Conservation (phyloP, 2,329 filamentous ascomycete species). For the Penicillium sp. region DNA sequence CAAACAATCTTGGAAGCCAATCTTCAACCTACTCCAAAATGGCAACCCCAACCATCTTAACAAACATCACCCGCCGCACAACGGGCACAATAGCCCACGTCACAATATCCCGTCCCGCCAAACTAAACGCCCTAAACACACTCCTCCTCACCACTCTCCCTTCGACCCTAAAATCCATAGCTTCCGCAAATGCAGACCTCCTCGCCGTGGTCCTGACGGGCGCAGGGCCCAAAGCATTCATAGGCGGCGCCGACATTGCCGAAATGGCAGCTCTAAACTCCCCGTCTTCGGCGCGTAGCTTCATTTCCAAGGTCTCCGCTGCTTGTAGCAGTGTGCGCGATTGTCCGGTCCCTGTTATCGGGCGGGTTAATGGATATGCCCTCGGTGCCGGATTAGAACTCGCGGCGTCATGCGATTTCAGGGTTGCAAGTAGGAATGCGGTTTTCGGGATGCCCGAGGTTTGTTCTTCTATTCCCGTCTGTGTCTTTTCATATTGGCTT, state of each 20-base stretch:
- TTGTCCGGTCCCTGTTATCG: conserved; percentile 40
- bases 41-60: conserved; percentile 9
- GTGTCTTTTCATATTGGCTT: background rate
- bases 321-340: conserved; percentile 36
- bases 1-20: background rate
- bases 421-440: conserved; percentile 32
- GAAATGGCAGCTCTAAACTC: conserved; percentile 49
- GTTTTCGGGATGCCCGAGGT: conserved; percentile 44
- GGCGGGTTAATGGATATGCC: conserved; percentile 37
- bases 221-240: conserved; percentile 84
- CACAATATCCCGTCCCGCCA: conserved; percentile 26
- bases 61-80: conserved; percentile 11
- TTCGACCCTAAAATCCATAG: conserved; percentile 12
- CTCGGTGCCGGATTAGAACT: conserved; percentile 41
- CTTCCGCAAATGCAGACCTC: conserved; percentile 13
- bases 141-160: conserved; percentile 20
- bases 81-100: conserved; percentile 23
- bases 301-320: conserved; percentile 36
- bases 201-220: conserved; percentile 51
- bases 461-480: background rate
- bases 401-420: conserved; percentile 37
- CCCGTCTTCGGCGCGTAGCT: conserved; percentile 30
- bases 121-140: conserved; percentile 29
- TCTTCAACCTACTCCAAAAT: background rate
- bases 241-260: conserved; percentile 82